Evolutionary conservation across 2,329 filamentous ascomycete genomes (phyloP).

Genomic region (Ophiostoma perfectum): DNA sequence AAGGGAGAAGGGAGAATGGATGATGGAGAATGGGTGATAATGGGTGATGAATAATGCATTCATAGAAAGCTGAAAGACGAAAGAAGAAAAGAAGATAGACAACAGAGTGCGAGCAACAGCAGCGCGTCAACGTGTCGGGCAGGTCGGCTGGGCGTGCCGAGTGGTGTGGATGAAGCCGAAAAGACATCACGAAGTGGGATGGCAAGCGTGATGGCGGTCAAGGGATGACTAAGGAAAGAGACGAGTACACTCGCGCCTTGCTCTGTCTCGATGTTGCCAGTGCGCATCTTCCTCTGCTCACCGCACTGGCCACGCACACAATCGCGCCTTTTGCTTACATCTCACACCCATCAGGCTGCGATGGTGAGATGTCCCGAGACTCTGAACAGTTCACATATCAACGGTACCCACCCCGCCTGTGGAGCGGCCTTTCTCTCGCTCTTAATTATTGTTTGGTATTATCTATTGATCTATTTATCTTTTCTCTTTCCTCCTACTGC

Average conservation of each 20-base stretch:
- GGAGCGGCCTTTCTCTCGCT: constrained; percentile 10
- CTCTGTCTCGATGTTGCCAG: neutral
- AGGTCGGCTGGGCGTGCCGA: no score
- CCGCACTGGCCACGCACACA: neutral
- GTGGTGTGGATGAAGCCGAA: constrained; percentile 9
- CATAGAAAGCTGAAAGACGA: neutral
- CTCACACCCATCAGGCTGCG: neutral
- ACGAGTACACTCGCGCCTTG: neutral
- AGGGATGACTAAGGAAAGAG: no score
- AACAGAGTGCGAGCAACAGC: neutral
- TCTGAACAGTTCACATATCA: constrained; percentile 2
- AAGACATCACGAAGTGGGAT: constrained; percentile 21
- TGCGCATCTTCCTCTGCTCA: neutral
- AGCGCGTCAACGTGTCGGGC: neutral
- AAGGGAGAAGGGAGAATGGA: neutral
- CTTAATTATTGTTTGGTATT: neutral
- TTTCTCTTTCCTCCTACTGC: neutral
- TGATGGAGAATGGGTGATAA: neutral
- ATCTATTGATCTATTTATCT: neutral
- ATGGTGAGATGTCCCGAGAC: neutral
- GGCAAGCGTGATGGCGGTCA: neutral
- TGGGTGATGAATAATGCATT: neutral
- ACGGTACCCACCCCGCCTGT: constrained; percentile 7
- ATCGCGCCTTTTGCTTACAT: constrained; percentile 1
- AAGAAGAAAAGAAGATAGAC: neutral